Evolutionary conservation across 1,139 yeast species (phyloP), one percentile per base, ranked within the genome.

Genomic region (Saccharomycopsis hybrid): DNA sequence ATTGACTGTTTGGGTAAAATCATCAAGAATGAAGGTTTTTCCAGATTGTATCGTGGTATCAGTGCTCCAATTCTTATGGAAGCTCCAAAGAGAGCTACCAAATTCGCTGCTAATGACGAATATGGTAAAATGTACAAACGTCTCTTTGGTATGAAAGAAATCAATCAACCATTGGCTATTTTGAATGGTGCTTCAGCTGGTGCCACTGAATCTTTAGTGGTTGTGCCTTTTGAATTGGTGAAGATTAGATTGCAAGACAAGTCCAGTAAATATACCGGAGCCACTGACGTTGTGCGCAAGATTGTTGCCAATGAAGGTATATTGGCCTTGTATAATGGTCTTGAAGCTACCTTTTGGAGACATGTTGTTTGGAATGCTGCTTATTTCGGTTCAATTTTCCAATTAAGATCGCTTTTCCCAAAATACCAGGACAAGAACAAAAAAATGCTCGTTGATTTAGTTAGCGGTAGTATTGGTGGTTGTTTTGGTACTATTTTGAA

Each of bases 11-110:
- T 94, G 59, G 70, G 76, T 59, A 88, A 89, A 69, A 92, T 92
- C 59, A 77, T 92, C 59, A 78, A 76, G 61, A 83, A 79, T 58
- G 99, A 94, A 69, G 99, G 98, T 41, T 74, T 80, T 47, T 70
- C 83, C 25, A 77, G 95, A 57, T 76, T 92, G 55, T 94, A 92
- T 69, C 82, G 90, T 66, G 98, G 98, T 58, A 92, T 92, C 60
- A 72, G 85, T 32, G 97, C 98, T 18, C 99, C 99, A 44, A 87
- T 92, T 60, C 75, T 92, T 62, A 92, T 92, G 98, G 99, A 92
- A 67, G 98, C 98, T n/a, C 98, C 98, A 56, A 92, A 92, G 76
- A 75, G 90, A 73, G 98, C 98, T 43, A 90, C 96, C 57, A 92
- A 92, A 70, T 92, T 92, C 64, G 97, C 97, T 50, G 97, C 97